phyloP scores from a whole-genome alignment of 2,329 filamentous ascomycete species.

The Cladorrhinum sp. region DNA sequence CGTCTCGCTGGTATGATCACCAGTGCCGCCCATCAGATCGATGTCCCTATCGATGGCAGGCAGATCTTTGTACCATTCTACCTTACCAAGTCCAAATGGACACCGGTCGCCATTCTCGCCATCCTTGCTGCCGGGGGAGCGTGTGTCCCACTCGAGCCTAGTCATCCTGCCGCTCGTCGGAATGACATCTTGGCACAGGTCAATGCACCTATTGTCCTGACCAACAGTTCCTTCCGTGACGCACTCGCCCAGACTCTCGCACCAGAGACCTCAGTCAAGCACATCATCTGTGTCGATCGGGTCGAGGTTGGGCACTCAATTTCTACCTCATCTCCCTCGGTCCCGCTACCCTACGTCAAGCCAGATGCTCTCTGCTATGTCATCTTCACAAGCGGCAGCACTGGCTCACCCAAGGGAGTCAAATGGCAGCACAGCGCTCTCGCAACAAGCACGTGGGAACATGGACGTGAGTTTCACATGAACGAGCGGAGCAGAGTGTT shows the following conservation, averaged over 20 bases:
- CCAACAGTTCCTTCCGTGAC: constrained; percentile 1
- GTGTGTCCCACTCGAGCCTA: constrained; percentile 4
- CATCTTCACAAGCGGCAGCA: constrained; percentile 55
- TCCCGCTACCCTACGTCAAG: constrained; percentile 10
- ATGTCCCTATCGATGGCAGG: constrained; percentile 14
- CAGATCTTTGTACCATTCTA: constrained; percentile 35
- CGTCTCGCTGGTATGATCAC: constrained; percentile 33
- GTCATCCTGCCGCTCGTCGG: constrained; percentile 7
- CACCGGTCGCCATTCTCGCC: constrained; percentile 23
- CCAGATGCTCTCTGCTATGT: constrained; percentile 29
- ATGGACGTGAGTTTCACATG: constrained; percentile 44
- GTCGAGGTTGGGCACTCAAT: not conserved
- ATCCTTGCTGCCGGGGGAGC: constrained; percentile 29
- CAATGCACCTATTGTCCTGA: constrained; percentile 8
- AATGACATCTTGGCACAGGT: constrained; percentile 10
- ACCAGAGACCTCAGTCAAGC: constrained; percentile 21
- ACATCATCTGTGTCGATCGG: constrained; percentile 10
- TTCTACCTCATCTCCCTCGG: constrained; percentile 1
- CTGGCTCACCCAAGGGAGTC: constrained; percentile 51
- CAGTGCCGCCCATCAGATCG: constrained; percentile 16
- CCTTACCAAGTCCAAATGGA: constrained; percentile 27
- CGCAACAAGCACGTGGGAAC: constrained; percentile 32
- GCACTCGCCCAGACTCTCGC: constrained; percentile 5
- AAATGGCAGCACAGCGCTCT: constrained; percentile 32
- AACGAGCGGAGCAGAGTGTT: constrained; percentile 29